A percentile compares a stretch with the other conserved stretches of the same genome.
Conservation (phyloP, 2,329 filamentous ascomycete species). For the Trichoderma hamatum region DNA sequence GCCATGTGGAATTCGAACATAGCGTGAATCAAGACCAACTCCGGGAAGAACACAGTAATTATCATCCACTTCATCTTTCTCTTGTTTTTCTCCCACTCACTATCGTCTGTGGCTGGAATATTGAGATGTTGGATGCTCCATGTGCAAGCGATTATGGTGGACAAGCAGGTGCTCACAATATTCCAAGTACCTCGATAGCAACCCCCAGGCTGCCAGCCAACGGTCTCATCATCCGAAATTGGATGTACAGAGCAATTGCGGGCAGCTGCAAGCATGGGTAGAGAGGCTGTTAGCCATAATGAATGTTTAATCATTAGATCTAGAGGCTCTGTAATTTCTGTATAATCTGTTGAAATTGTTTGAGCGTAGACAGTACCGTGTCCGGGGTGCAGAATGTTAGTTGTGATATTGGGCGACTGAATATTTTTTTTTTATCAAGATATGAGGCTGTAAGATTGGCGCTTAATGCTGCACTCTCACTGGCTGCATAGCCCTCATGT, state of each 20-base stretch:
- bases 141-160: not conserved
- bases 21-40: not conserved
- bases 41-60: not conserved
- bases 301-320: too few species aligned
- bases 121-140: conserved; percentile 8
- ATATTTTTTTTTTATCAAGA: not conserved
- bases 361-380: not conserved
- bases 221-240: not conserved
- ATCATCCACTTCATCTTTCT: not conserved
- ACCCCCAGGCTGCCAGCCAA: not conserved
- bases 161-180: not conserved
- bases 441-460: not conserved
- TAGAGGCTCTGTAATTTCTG: not conserved
- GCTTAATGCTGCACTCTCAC: not conserved
- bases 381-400: not conserved
- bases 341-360: not conserved
- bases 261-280: not conserved
- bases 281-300: not conserved
- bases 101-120: not conserved
- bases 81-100: not conserved
- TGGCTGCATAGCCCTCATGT: not conserved
- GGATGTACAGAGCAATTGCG: not conserved
- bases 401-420: not conserved
- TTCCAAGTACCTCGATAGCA: not conserved
- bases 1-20: not conserved